Evolutionary conservation across 768 basidiomycete species (phyloP).

Genomic region (Tylopilus felleus): DNA sequence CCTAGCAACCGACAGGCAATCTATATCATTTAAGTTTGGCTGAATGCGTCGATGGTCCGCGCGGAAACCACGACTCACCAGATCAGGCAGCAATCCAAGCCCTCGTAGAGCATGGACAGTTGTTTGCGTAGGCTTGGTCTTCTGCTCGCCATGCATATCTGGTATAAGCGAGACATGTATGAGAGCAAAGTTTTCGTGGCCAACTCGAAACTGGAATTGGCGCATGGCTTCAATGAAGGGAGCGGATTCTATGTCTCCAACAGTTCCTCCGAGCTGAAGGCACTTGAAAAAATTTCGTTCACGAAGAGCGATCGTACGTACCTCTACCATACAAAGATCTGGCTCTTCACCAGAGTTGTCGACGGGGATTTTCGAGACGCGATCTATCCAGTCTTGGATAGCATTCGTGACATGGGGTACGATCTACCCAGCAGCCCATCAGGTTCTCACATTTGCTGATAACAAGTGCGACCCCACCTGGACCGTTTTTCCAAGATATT

Average conservation of each 20-base stretch:
- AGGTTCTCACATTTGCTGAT: background rate
- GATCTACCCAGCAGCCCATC: slow-evolving; percentile 47
- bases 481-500: slow-evolving; percentile 95
- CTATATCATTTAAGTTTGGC: slow-evolving; percentile 36
- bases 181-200: slow-evolving; percentile 93
- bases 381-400: slow-evolving; percentile 98
- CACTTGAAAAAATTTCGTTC: slow-evolving; percentile 2
- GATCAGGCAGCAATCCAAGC: slow-evolving; percentile 86
- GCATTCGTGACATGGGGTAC: slow-evolving; percentile 96
- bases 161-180: slow-evolving; percentile 98
- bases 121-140: slow-evolving; percentile 98
- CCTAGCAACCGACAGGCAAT: slow-evolving; percentile 90
- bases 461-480: slow-evolving; percentile 52
- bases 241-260: slow-evolving; percentile 97
- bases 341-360: slow-evolving; percentile 92
- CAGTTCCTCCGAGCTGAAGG: slow-evolving; percentile 90
- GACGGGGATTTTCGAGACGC: slow-evolving; percentile 90
- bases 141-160: slow-evolving; percentile 97
- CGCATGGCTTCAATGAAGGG: slow-evolving; percentile 99
- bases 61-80: slow-evolving; percentile 49
- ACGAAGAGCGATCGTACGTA: slow-evolving; percentile 32
- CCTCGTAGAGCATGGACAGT: slow-evolving; percentile 92
- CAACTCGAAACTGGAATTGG: slow-evolving; percentile 99
- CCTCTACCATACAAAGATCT: slow-evolving; percentile 97
- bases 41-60: background rate